phyloP scores from a whole-genome alignment of 257 asterid genomes.

The Asclepias syriaca region DNA sequence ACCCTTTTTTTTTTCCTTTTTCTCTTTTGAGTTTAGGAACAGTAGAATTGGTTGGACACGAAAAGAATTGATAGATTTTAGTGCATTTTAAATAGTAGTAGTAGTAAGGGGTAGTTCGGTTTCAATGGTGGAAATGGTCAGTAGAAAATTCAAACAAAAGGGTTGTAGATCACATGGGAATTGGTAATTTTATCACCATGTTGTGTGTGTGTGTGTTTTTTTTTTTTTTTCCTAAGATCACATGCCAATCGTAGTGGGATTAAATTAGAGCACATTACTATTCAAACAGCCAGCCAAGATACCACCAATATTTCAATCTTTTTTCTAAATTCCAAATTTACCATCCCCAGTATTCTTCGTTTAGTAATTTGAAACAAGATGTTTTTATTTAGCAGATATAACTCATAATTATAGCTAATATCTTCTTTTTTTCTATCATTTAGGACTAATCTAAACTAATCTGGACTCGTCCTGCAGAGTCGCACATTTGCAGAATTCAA shows the following conservation, averaged over 20 bases:
- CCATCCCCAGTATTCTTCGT: too few species aligned
- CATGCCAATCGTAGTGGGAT: conserved; percentile 16
- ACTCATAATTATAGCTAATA: too few species aligned
- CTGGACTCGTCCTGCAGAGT: too few species aligned
- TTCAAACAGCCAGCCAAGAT: neutral
- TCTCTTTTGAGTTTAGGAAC: neutral
- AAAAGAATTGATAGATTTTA: neutral
- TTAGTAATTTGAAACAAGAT: too few species aligned
- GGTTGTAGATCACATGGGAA: conserved; percentile 24
- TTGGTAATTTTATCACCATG: conserved; percentile 23
- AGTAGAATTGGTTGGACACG: neutral
- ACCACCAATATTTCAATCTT: neutral
- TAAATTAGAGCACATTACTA: neutral
- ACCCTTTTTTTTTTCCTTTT: neutral
- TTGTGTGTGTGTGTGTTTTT: neutral
- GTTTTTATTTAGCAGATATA: too few species aligned
- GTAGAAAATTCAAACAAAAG: neutral
- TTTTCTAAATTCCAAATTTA: too few species aligned
- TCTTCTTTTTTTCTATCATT: too few species aligned
- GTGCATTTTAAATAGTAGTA: conserved; percentile 10
- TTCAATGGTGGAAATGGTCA: neutral
- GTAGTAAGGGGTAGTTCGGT: too few species aligned
- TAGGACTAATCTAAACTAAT: too few species aligned
- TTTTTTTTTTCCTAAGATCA: neutral
- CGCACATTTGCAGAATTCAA: too few species aligned